A percentile compares a stretch with the other conserved stretches of the same genome.
These are phyloP conservation scores for Pseudozyma flocculosa DNA, from an alignment of 1,284 basidiomycete genomes.

Conservation along the genomic window DNA sequence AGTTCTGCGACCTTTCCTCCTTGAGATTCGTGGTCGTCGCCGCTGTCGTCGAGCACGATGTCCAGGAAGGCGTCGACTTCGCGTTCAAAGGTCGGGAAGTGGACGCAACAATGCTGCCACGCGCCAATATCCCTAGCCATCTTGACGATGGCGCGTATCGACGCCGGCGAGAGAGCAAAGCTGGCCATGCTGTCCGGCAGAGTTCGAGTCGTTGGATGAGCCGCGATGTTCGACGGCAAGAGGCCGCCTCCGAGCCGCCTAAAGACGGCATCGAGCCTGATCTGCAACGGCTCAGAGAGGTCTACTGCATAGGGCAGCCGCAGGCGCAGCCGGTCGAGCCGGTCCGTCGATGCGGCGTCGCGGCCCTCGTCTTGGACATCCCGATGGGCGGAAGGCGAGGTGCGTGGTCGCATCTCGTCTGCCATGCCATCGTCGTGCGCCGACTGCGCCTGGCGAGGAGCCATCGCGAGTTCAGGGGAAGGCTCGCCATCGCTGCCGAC, in stretches of 20 bases:
- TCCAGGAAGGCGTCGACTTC: constrained; percentile 28
- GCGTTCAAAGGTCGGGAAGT: constrained; percentile 33
- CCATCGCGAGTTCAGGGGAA: too few relatives aligned
- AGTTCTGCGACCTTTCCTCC: not conserved
- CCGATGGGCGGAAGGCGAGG: too few relatives aligned
- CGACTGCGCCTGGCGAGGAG: too few relatives aligned
- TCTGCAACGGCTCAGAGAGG: not conserved
- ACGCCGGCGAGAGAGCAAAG: constrained; percentile 6
- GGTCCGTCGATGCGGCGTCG: too few relatives aligned
- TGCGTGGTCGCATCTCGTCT: too few relatives aligned
- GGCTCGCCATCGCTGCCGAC: not conserved
- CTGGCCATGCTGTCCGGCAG: constrained; percentile 21
- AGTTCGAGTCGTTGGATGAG: constrained; percentile 10
- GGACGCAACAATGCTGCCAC: constrained; percentile 41
- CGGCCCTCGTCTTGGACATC: too few relatives aligned
- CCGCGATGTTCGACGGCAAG: constrained; percentile 23
- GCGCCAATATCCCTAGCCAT: constrained; percentile 34
- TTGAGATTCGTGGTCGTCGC: constrained; percentile 4
- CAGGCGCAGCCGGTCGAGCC: too few relatives aligned
- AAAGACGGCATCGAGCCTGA: not conserved
- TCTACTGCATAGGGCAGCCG: too few relatives aligned
- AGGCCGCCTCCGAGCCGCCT: constrained; percentile 1
- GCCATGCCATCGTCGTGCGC: too few relatives aligned
- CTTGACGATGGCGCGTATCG: constrained; percentile 15
- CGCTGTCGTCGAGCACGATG: constrained; percentile 9